Conservation (phyloP, 1,284 basidiomycete genomes). For the Pterulicium gracile region DNA sequence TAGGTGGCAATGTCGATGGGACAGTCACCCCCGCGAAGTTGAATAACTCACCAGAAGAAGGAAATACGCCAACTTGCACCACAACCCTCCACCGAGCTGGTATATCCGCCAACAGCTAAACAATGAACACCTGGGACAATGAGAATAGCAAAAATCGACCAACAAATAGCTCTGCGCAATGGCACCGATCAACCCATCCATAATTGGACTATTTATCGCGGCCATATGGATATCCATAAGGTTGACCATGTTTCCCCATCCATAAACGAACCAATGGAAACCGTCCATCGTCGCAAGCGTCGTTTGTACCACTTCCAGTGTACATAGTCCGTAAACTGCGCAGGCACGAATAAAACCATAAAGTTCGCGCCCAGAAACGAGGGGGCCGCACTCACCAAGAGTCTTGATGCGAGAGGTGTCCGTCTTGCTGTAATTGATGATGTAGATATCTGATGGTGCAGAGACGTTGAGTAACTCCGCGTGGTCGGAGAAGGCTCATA, state of each 20-base stretch:
- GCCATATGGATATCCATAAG: conserved; percentile 9
- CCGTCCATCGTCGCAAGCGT: conserved; percentile 13
- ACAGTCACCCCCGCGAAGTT: neutral
- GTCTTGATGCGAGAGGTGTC: too few species aligned
- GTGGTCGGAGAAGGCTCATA: neutral
- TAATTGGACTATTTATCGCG: conserved; percentile 12
- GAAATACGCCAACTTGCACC: neutral
- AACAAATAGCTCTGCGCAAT: conserved; percentile 11
- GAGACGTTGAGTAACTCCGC: neutral
- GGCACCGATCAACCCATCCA: conserved; percentile 12
- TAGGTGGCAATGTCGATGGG: too few species aligned
- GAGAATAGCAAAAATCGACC: too few species aligned
- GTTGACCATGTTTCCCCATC: conserved; percentile 10
- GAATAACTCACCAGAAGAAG: neutral
- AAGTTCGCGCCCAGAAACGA: too few species aligned
- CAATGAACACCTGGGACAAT: too few species aligned
- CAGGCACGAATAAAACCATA: too few species aligned
- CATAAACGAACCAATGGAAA: conserved; percentile 14
- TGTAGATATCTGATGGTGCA: neutral
- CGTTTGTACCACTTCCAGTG: conserved; percentile 14
- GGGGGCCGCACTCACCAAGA: too few species aligned
- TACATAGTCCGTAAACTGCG: conserved; percentile 13
- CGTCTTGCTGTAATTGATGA: neutral
- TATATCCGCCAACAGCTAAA: neutral
- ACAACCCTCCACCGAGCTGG: neutral